A percentile compares a stretch with the other conserved stretches of the same genome.
Evolutionary conservation across 129 eudicot species (phyloP).

Genomic region (Pulicaria dysenterica): DNA sequence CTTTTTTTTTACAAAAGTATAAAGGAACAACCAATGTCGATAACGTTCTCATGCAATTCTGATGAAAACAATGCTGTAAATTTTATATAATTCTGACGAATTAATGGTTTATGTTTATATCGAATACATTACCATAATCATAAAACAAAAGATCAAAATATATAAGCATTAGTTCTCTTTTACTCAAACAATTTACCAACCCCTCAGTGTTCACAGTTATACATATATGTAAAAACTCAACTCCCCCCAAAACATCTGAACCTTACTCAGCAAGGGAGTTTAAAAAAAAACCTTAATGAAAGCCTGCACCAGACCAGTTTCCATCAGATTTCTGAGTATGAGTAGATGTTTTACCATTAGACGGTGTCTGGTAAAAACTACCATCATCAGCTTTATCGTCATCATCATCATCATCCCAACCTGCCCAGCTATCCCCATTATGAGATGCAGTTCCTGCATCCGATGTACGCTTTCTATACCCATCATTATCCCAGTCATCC

Average conservation of each 20-base stretch:
- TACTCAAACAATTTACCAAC: slow-evolving; percentile 27
- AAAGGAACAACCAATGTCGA: no score
- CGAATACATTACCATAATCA: slow-evolving; percentile 22
- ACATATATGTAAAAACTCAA: slow-evolving; percentile 46
- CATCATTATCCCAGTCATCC: slow-evolving; percentile 88
- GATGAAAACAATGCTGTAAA: neutral
- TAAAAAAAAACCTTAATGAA: slow-evolving; percentile 49
- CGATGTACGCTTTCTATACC: slow-evolving; percentile 44
- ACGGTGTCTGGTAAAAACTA: slow-evolving; percentile 48
- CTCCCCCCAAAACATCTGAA: slow-evolving; percentile 29
- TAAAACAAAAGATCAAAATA: slow-evolving; percentile 22
- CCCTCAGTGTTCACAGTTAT: slow-evolving; percentile 36
- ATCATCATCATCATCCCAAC: slow-evolving; percentile 88
- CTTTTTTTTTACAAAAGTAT: no score
- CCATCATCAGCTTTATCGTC: slow-evolving; percentile 48
- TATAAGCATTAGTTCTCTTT: slow-evolving; percentile 21
- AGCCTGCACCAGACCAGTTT: slow-evolving; percentile 83
- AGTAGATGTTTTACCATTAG: slow-evolving; percentile 42
- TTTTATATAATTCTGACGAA: neutral
- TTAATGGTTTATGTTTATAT: slow-evolving; percentile 12
- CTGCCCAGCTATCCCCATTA: slow-evolving; percentile 79
- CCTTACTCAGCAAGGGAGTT: slow-evolving; percentile 17
- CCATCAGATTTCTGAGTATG: slow-evolving; percentile 58
- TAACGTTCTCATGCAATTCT: neutral
- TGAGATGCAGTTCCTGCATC: slow-evolving; percentile 41